Evolutionary conservation across 23 red algal genomes (phyloP).

Genomic region (Gracilaria gracilis): DNA sequence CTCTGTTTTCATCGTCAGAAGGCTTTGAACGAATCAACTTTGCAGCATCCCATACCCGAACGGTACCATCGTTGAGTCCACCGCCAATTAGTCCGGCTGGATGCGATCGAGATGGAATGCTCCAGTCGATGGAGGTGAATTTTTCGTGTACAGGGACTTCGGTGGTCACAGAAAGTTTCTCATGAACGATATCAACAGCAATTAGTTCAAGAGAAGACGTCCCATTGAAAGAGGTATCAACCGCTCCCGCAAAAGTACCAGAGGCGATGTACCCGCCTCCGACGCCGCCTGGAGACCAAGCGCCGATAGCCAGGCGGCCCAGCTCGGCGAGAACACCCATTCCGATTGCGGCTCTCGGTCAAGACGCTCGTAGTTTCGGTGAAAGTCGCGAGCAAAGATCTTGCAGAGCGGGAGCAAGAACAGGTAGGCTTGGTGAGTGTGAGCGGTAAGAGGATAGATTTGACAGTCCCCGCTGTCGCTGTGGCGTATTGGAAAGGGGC

Average conservation of each 20-base stretch:
- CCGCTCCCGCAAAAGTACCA: slow-evolving; percentile 50
- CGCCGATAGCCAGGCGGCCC: slow-evolving; percentile 63
- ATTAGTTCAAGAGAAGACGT: slow-evolving; percentile 68
- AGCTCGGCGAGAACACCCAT: slow-evolving; percentile 89
- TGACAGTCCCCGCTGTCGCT: background rate
- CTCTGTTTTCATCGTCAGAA: slow-evolving; percentile 44
- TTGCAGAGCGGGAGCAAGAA: background rate
- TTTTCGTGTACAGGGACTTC: slow-evolving; percentile 42
- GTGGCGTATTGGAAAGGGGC: slow-evolving; percentile 4
- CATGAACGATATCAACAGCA: slow-evolving; percentile 59
- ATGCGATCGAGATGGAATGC: slow-evolving; percentile 56
- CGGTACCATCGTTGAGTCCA: slow-evolving; percentile 84
- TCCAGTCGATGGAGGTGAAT: slow-evolving; percentile 73
- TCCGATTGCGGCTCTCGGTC: slow-evolving; percentile 17
- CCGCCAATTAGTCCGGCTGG: slow-evolving; percentile 75
- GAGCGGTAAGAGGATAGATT: slow-evolving; percentile 8
- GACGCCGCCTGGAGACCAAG: slow-evolving; percentile 80
- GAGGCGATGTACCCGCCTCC: slow-evolving; percentile 61
- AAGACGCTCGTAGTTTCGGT: background rate
- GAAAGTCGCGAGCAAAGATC: background rate
- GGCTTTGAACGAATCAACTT: slow-evolving; percentile 53
- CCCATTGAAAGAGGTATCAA: slow-evolving; percentile 58
- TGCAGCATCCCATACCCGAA: slow-evolving; percentile 90
- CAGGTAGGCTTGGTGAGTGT: background rate
- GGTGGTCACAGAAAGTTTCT: slow-evolving; percentile 40